These are phyloP conservation scores for Thermoascus crustaceus DNA, from an alignment of 2,329 filamentous ascomycete species.

Conservation along the genomic window DNA sequence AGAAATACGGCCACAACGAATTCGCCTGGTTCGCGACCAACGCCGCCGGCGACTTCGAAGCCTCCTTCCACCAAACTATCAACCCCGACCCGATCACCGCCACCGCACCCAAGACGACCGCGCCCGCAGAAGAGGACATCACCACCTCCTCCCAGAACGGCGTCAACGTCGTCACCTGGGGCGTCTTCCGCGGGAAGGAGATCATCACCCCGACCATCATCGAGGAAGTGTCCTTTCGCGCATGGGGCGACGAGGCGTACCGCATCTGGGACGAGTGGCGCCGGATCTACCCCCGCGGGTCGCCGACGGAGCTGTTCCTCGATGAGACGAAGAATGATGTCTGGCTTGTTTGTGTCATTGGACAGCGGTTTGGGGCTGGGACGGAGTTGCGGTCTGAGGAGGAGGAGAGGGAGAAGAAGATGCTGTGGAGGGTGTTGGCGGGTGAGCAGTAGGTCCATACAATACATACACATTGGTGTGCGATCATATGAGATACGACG, in stretches of 20 bases:
- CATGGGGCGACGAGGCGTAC: constrained; percentile 94
- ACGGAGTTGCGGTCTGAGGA: constrained; percentile 29
- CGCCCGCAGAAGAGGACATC: constrained; percentile 42
- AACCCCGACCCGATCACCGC: constrained; percentile 16
- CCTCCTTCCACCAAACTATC: constrained; percentile 38
- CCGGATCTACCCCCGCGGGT: constrained; percentile 70
- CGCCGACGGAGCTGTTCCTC: constrained; percentile 63
- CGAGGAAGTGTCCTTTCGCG: constrained; percentile 85
- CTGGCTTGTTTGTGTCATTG: constrained; percentile 72
- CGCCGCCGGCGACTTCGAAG: constrained; percentile 65
- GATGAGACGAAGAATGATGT: constrained; percentile 58
- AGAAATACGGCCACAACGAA: constrained; percentile 51
- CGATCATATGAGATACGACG: not conserved
- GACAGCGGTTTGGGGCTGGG: constrained; percentile 38
- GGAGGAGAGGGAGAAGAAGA: constrained; percentile 31
- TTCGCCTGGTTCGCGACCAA: constrained; percentile 88
- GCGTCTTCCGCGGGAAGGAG: constrained; percentile 89
- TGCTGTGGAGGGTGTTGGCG: constrained; percentile 32
- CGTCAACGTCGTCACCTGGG: constrained; percentile 96
- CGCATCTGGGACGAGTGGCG: constrained; percentile 94
- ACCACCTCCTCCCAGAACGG: constrained; percentile 36
- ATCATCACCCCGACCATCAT: constrained; percentile 96
- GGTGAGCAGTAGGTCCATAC: constrained; percentile 14
- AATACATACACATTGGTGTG: too few species aligned
- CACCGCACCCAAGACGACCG: constrained; percentile 5